Evolutionary conservation across 2,329 filamentous ascomycete species (phyloP).

Genomic region (Penicillium fuscoglaucum): DNA sequence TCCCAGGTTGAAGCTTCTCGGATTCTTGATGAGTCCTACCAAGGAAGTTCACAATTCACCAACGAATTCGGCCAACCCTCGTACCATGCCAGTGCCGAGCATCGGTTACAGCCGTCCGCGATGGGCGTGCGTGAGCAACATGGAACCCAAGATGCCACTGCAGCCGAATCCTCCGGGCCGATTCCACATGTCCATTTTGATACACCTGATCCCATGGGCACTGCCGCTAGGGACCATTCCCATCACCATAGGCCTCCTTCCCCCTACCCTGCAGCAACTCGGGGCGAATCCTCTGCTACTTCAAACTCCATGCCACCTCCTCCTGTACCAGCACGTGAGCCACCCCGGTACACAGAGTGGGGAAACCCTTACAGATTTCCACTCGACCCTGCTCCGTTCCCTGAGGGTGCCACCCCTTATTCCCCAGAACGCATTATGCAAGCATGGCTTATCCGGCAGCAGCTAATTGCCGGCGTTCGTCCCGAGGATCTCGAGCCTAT

Average conservation of each 20-base stretch:
- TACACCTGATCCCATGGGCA: background rate
- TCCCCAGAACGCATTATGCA: conserved; percentile 20
- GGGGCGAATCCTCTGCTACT: background rate
- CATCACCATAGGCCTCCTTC: background rate
- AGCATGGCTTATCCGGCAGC: conserved; percentile 31
- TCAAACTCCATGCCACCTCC: too few relatives aligned
- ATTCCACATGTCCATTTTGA: background rate
- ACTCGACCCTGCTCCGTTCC: background rate
- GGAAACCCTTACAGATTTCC: background rate
- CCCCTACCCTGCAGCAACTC: background rate
- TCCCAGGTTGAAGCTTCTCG: too few relatives aligned
- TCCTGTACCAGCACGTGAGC: background rate
- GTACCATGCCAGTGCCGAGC: too few relatives aligned
- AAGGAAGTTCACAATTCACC: background rate
- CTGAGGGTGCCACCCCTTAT: background rate
- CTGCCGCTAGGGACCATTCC: background rate
- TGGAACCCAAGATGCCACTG: background rate
- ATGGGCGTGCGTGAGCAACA: background rate
- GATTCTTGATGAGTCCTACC: background rate
- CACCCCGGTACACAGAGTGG: background rate
- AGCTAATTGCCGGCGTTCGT: conserved; percentile 31
- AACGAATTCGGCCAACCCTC: background rate
- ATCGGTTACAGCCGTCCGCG: background rate
- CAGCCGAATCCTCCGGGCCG: background rate
- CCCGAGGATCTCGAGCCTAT: conserved; percentile 26